A percentile compares a stretch with the other conserved stretches of the same genome.
These are phyloP conservation scores for Talaromyces sp. DNA, from an alignment of 2,329 filamentous ascomycete genomes.

Conservation along the genomic window DNA sequence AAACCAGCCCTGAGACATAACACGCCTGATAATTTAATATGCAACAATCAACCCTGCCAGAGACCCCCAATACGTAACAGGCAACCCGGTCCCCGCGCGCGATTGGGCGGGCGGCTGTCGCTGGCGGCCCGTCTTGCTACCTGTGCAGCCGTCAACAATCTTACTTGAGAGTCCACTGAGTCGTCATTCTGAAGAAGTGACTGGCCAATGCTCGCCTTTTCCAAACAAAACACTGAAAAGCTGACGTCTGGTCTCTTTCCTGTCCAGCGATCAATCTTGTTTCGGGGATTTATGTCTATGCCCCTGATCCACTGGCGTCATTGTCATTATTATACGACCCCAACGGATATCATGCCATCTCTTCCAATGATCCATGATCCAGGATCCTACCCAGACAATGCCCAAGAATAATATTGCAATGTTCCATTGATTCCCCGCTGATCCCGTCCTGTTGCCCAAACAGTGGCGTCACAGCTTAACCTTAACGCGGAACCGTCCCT, in stretches of 20 bases:
- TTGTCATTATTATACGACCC: background rate
- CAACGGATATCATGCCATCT: background rate
- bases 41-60: no score
- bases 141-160: background rate
- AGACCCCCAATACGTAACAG: no score
- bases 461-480: background rate
- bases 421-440: background rate
- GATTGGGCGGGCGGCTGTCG: background rate
- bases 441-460: background rate
- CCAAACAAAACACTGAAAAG: background rate
- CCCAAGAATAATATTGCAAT: background rate
- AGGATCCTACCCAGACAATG: no score
- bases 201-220: background rate
- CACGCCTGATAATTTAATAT: no score
- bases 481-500: constrained; percentile 3
- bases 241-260: background rate
- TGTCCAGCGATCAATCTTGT: background rate
- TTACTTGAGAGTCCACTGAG: background rate
- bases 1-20: no score
- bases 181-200: background rate
- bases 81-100: no score
- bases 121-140: background rate
- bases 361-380: no score
- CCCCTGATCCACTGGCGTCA: background rate
- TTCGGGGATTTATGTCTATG: background rate